Evolutionary conservation across 2,329 filamentous ascomycete species (phyloP).

Genomic region (Alternaria sp.): DNA sequence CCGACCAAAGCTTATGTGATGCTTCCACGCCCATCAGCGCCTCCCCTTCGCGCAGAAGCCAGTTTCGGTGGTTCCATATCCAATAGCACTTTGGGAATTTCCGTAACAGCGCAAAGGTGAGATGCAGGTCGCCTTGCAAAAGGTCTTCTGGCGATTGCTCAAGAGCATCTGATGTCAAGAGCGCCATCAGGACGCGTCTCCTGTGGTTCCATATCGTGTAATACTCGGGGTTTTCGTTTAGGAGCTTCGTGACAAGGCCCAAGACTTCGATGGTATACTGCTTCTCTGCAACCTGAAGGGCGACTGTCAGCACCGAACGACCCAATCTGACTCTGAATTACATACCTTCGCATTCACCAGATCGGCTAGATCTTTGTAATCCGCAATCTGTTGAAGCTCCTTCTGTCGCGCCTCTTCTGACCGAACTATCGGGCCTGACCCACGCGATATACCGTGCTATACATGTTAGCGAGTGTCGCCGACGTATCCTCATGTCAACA

Average conservation of each 20-base stretch:
- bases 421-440: slow-evolving; percentile 59
- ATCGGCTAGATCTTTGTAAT: slow-evolving; percentile 76
- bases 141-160: slow-evolving; percentile 56
- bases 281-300: slow-evolving; percentile 52
- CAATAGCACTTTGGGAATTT: slow-evolving; percentile 97
- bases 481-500: slow-evolving; percentile 23
- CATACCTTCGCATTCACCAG: slow-evolving; percentile 71
- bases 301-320: neutral
- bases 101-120: slow-evolving; percentile 83
- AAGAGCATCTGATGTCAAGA: slow-evolving; percentile 55
- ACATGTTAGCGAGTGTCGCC: slow-evolving; percentile 21
- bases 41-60: slow-evolving; percentile 79
- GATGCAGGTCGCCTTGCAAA: slow-evolving; percentile 77
- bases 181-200: slow-evolving; percentile 72
- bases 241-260: slow-evolving; percentile 73
- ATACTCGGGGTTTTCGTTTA: slow-evolving; percentile 83
- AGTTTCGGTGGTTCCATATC: slow-evolving; percentile 97
- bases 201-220: slow-evolving; percentile 93
- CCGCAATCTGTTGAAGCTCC: slow-evolving; percentile 77
- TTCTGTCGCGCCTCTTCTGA: slow-evolving; percentile 75
- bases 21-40: slow-evolving; percentile 63
- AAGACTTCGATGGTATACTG: slow-evolving; percentile 67
- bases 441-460: slow-evolving; percentile 84
- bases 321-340: neutral
- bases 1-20: slow-evolving; percentile 77